Evolutionary conservation across 2,329 filamentous ascomycete species (phyloP).

Genomic region (Botrytis hyacinthi): DNA sequence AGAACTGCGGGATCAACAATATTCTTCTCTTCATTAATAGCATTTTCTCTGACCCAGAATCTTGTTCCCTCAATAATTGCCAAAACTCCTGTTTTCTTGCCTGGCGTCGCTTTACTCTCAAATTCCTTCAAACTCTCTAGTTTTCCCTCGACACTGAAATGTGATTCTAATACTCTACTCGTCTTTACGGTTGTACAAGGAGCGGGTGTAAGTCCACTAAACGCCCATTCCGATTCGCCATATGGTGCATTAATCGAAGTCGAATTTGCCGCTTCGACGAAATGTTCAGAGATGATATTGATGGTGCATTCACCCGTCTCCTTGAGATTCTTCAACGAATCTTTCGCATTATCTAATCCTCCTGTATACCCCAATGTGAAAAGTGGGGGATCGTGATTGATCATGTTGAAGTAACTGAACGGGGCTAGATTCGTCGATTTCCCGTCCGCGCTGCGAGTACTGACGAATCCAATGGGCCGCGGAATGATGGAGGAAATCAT

Average conservation of each 20-base stretch:
- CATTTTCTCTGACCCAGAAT: slow-evolving; percentile 90
- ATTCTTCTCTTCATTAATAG: slow-evolving; percentile 73
- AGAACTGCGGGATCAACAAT: slow-evolving; percentile 73
- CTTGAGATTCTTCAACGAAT: slow-evolving; percentile 71
- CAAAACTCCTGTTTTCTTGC: slow-evolving; percentile 72
- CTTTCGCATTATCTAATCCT: slow-evolving; percentile 60
- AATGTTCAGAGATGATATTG: slow-evolving; percentile 84
- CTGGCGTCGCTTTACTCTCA: slow-evolving; percentile 66
- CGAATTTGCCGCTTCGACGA: slow-evolving; percentile 84
- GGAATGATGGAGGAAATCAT: slow-evolving; percentile 81
- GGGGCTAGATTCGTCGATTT: slow-evolving; percentile 74
- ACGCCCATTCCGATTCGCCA: slow-evolving; percentile 74
- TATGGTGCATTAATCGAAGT: slow-evolving; percentile 74
- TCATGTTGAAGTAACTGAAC: slow-evolving; percentile 81
- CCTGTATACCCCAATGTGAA: slow-evolving; percentile 62
- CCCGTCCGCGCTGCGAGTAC: slow-evolving; percentile 59
- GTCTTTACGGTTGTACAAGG: slow-evolving; percentile 64
- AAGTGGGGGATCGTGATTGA: slow-evolving; percentile 82
- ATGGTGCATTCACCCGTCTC: slow-evolving; percentile 75
- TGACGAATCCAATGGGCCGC: slow-evolving; percentile 70
- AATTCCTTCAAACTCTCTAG: slow-evolving; percentile 74
- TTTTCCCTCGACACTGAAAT: slow-evolving; percentile 80
- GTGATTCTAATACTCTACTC: slow-evolving; percentile 74
- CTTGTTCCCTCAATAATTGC: slow-evolving; percentile 78
- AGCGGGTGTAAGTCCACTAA: slow-evolving; percentile 72